Evolutionary conservation across 1,284 basidiomycete genomes (phyloP).

Genomic region (Pseudozyma sp.): DNA sequence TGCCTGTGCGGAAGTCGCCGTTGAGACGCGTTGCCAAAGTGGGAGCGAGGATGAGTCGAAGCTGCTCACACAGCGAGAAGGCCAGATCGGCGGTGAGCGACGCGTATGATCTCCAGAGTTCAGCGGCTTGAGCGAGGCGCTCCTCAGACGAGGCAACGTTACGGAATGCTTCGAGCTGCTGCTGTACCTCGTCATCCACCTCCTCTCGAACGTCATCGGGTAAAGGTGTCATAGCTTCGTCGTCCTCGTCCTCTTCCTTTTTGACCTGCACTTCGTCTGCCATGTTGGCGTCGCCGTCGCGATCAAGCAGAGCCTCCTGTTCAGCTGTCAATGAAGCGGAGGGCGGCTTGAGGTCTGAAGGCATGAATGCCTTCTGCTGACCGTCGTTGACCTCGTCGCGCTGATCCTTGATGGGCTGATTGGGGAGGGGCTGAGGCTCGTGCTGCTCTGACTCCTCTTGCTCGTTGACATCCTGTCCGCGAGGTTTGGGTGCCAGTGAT

Average conservation of each 20-base stretch:
- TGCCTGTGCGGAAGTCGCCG: constrained; percentile 97
- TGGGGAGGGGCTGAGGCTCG: constrained; percentile 46
- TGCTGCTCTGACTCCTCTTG: constrained; percentile 30
- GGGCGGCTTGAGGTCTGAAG: constrained; percentile 52
- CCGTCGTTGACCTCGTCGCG: constrained; percentile 58
- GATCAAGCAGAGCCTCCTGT: constrained; percentile 36
- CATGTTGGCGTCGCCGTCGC: constrained; percentile 41
- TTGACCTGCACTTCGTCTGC: constrained; percentile 73
- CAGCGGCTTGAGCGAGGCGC: constrained; percentile 75
- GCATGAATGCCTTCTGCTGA: constrained; percentile 57
- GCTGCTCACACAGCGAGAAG: constrained; percentile 82
- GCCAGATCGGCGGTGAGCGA: constrained; percentile 90
- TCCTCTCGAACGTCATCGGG: constrained; percentile 56
- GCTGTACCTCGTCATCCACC: constrained; percentile 61
- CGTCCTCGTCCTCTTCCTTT: constrained; percentile 69
- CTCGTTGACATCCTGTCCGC: constrained; percentile 28
- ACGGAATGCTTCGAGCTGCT: constrained; percentile 71
- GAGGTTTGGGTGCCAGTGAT: constrained; percentile 68
- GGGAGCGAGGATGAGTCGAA: constrained; percentile 94
- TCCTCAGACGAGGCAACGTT: constrained; percentile 76
- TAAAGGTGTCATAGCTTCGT: constrained; percentile 54
- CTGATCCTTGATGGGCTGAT: constrained; percentile 63
- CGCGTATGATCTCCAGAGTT: constrained; percentile 90
- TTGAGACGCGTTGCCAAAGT: constrained; percentile 92
- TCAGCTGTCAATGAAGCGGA: constrained; percentile 23